Percentiles rank a stretch among this genome's conserved stretches.
Conservation (phyloP, 495 filamentous ascomycete genomes). For the Gamarada debralockiae region DNA sequence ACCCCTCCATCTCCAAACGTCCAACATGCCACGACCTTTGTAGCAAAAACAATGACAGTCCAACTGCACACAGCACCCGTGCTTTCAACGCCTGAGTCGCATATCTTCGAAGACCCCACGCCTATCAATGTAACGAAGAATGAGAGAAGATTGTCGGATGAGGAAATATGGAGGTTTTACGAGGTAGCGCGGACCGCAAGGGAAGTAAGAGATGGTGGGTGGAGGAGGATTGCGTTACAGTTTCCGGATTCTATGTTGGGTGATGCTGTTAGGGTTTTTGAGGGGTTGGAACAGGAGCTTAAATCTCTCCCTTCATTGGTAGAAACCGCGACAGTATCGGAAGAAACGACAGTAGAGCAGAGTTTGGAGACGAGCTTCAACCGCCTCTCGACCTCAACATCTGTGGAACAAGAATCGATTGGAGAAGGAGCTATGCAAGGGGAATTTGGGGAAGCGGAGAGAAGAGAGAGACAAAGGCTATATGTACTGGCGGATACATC, state of each 20-base stretch:
- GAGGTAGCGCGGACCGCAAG: slow-evolving; percentile 78
- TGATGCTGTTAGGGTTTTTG: slow-evolving; percentile 80
- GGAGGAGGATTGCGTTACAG: slow-evolving; percentile 79
- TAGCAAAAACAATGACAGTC: slow-evolving; percentile 10
- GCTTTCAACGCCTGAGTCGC: slow-evolving; percentile 82
- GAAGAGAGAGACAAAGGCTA: slow-evolving; percentile 44
- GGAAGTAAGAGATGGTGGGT: slow-evolving; percentile 67
- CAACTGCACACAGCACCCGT: slow-evolving; percentile 55
- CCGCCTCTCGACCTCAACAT: background rate
- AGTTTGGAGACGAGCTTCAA: background rate
- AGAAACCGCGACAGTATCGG: slow-evolving; percentile 3
- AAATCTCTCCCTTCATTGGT: slow-evolving; percentile 16
- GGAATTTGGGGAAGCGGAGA: background rate
- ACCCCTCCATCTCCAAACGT: background rate
- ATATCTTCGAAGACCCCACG: slow-evolving; percentile 65
- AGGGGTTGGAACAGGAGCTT: slow-evolving; percentile 60
- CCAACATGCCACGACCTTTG: slow-evolving; percentile 2
- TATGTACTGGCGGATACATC: slow-evolving; percentile 95
- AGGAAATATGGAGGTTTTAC: slow-evolving; percentile 74
- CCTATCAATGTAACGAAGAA: slow-evolving; percentile 31
- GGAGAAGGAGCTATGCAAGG: background rate
- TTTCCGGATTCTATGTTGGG: slow-evolving; percentile 90
- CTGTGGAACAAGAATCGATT: background rate
- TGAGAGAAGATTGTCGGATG: slow-evolving; percentile 50
- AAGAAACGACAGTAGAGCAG: background rate